Percentiles rank a stretch among this genome's conserved stretches.
Conservation (phyloP, 108 stramenopile genomes). For the Parietichytrium sp. region DNA sequence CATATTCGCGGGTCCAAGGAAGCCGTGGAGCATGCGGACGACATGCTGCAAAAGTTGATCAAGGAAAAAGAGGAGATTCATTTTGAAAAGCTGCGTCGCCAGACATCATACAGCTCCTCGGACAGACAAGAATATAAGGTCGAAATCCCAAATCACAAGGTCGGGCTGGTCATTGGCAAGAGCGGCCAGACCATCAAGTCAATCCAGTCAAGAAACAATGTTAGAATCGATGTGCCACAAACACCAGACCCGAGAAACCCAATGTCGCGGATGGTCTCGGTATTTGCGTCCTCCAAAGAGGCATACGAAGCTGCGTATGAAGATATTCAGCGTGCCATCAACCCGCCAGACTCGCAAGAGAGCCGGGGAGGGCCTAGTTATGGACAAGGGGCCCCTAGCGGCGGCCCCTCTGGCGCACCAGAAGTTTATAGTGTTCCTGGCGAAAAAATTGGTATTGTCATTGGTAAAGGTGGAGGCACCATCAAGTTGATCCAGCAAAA, state of each 20-base stretch:
- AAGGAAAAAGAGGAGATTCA: background rate
- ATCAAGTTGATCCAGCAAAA: background rate
- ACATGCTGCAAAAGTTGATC: background rate
- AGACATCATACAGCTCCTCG: background rate
- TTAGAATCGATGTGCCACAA: background rate
- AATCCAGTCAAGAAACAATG: background rate
- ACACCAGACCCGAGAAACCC: background rate
- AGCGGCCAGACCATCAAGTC: constrained; percentile 5
- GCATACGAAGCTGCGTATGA: background rate
- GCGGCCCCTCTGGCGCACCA: background rate
- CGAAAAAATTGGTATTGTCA: background rate
- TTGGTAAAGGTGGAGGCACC: background rate
- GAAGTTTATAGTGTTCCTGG: background rate
- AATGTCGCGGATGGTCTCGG: background rate
- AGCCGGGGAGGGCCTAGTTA: background rate
- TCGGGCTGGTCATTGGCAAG: background rate
- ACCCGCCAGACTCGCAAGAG: background rate
- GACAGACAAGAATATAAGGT: background rate
- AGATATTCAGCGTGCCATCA: background rate
- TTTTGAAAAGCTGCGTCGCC: background rate
- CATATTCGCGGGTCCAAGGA: background rate
- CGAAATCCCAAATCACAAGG: background rate
- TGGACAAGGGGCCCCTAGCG: background rate
- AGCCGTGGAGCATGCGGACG: background rate
- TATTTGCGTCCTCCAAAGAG: background rate